These are phyloP conservation scores for Triglochin maritima DNA, from an alignment of 106 monocot species.

Conservation along the genomic window DNA sequence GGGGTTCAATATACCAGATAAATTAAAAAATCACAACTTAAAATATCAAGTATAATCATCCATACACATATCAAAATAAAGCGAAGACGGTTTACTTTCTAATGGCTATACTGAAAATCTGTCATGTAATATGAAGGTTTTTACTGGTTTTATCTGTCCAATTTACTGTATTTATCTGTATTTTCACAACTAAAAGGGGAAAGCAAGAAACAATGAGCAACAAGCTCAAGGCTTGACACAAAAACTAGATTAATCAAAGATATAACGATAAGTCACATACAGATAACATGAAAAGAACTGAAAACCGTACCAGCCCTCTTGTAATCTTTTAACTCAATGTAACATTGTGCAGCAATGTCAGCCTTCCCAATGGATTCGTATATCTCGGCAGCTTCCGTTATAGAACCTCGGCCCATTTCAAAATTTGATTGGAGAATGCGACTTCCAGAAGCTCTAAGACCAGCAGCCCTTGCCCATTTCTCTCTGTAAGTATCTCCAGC, in stretches of 20 bases:
- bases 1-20: background rate
- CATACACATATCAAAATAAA: too few species aligned
- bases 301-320: slow-evolving; percentile 38
- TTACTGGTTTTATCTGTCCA: too few species aligned
- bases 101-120: background rate
- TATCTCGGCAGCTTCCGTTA: slow-evolving; percentile 42
- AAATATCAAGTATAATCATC: too few species aligned
- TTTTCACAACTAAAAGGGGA: too few species aligned
- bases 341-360: slow-evolving; percentile 42
- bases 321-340: slow-evolving; percentile 33
- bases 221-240: too few species aligned
- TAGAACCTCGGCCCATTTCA: slow-evolving; percentile 14
- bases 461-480: slow-evolving; percentile 48
- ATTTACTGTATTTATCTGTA: too few species aligned
- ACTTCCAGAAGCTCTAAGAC: slow-evolving; percentile 38
- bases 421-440: slow-evolving; percentile 18
- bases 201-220: too few species aligned
- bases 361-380: slow-evolving; percentile 45
- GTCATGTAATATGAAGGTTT: too few species aligned
- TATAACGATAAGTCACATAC: background rate
- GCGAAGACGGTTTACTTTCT: too few species aligned
- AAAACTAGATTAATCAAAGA: background rate
- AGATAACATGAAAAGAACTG: too few species aligned
- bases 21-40: too few species aligned
- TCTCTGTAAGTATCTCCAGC: slow-evolving; percentile 34